Percentiles rank a stretch among this genome's conserved stretches.
phyloP scores from a whole-genome alignment of 202 grass and related monocot species.

The Tripidium arundinaceum region DNA sequence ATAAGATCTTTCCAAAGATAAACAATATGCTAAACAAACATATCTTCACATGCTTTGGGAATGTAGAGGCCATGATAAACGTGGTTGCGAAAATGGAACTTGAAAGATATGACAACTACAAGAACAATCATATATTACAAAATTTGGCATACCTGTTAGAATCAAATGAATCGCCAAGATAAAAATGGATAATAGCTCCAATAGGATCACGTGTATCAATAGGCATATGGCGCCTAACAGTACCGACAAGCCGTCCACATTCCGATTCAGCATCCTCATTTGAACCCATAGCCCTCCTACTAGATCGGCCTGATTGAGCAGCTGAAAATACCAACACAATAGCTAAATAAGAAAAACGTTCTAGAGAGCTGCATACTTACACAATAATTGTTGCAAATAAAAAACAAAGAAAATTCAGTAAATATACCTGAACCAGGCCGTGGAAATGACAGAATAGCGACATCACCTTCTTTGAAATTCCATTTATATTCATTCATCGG shows the following conservation, averaged over 20 bases:
- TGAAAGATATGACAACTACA: neutral
- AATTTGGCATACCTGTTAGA: constrained; percentile 55
- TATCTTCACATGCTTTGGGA: neutral
- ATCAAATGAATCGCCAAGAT: constrained; percentile 83
- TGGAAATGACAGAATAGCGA: constrained; percentile 72
- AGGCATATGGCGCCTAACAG: constrained; percentile 81
- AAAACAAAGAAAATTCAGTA: constrained; percentile 4
- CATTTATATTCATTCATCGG: constrained; percentile 80
- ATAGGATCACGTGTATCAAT: constrained; percentile 80
- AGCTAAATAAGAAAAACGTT: neutral
- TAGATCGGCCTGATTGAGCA: constrained; percentile 71
- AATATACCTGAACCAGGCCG: constrained; percentile 74
- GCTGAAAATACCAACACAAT: constrained; percentile 35
- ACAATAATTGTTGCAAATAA: neutral
- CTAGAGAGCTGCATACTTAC: neutral
- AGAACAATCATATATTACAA: neutral
- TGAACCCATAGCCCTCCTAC: constrained; percentile 42
- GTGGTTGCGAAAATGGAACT: neutral
- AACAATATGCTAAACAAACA: neutral
- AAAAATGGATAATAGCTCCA: constrained; percentile 95
- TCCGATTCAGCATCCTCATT: constrained; percentile 58
- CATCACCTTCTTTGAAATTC: constrained; percentile 99
- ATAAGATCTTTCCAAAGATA: neutral
- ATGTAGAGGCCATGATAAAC: neutral
- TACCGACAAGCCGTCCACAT: constrained; percentile 75